Base-by-base conservation (phyloP, 1,284 basidiomycete genomes). In the Flammula alnicola region DNA sequence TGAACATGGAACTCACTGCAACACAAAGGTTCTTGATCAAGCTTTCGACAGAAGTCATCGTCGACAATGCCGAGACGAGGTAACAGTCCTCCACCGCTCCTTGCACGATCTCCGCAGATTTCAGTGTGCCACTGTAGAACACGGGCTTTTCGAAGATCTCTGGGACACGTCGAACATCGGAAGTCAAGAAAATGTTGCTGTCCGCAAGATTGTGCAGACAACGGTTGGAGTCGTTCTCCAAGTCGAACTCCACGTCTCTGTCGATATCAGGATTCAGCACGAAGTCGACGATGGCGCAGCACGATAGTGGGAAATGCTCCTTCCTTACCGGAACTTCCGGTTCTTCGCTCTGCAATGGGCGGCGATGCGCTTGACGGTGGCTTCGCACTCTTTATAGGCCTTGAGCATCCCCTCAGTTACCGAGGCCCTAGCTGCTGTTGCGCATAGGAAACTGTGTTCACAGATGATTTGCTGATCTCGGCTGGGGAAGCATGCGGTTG, bases 1-100 rank as follows among this genome's bases (percentile, higher is more conserved):
- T 17, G 1, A 36, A 12, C 20, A n/a, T 12, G 2, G 11, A n/a
- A 67, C 73, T 56, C 51, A 79, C 75, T 14, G 71, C 76, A 37
- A 79, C 76, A 51, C 77, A 79, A 31, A 78, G 67, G 49, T 76
- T 74, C 54, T 78, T 73, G 16, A 79, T 64, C 22, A 79, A 61
- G 6, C 69, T 70, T 3, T 67, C 62, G 11, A 69, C 62, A 1
- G 72, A 72, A 1, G 75, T 64, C 40, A 78, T 68, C 1, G 70
- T 72, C 3, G 75, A 69, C 22, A 79, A 56, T 0, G 76, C 78
- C 17, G 72, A 74, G 8, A 80, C 58, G 55, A 79, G 74, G 68
- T 75, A 79, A 52, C 76, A 80, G 54, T 79, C 70, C 5, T 73
- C 74, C 16, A 77, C 55, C 4, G 46, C 56, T 5, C 78, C 77